phyloP scores from a whole-genome alignment of 768 basidiomycete species.

The Porphyrellus cyaneotinctus region DNA sequence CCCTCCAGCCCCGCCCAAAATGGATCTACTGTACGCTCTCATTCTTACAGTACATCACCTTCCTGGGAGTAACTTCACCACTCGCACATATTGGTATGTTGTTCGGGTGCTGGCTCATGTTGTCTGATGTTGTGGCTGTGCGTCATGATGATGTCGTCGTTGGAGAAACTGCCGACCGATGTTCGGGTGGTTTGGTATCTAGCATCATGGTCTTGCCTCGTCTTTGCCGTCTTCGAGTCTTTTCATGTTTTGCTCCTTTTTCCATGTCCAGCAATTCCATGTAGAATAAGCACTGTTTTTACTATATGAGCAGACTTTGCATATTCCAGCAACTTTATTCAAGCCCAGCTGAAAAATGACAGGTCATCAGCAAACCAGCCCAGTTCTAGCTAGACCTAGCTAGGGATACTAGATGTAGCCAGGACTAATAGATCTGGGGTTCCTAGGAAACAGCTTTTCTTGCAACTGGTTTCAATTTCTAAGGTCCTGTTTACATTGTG shows the following conservation, averaged over 20 bases:
- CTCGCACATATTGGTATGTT: conserved; percentile 8
- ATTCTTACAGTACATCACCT: conserved; percentile 47
- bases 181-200: conserved; percentile 9
- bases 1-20: conserved; percentile 73
- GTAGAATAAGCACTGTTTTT: conserved; percentile 31
- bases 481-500: too few species aligned
- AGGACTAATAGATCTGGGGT: too few species aligned
- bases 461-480: too few species aligned
- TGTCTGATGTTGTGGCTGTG: conserved; percentile 1
- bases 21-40: conserved; percentile 35
- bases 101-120: conserved; percentile 12
- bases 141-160: conserved; percentile 5
- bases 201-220: conserved; percentile 21
- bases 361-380: too few species aligned
- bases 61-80: conserved; percentile 43
- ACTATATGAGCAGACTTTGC: background rate
- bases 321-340: too few species aligned
- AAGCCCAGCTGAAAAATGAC: too few species aligned
- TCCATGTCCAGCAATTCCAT: conserved; percentile 31
- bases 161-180: conserved; percentile 4
- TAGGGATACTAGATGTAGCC: too few species aligned
- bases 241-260: conserved; percentile 7
- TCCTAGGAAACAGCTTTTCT: too few species aligned
- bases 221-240: conserved; percentile 8
- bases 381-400: too few species aligned